Base-by-base conservation (phyloP, 345 rosid genomes). In the Trapa incisa region DNA sequence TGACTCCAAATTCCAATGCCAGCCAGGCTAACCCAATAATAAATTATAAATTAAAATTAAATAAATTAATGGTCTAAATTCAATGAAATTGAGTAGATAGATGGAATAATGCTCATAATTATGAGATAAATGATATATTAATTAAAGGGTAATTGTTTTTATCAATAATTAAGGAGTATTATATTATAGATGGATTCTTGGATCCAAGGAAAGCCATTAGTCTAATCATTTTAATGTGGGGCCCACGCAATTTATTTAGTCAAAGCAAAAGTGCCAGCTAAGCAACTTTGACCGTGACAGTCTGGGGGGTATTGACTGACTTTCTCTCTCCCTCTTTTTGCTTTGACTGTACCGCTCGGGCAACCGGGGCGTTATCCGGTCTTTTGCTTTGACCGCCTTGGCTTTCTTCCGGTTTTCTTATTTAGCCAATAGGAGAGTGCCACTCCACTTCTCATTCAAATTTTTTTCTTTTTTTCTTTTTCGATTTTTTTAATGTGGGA, bases 231-330 rank as follows among this genome's bases (percentile, higher is more conserved):
- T 2, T 54, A 12, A 2, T 1, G 60, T 58, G 35, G 69, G 69
- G 22, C 61, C 69, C 69, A 67, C 69, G 3, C 29, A 15, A 17
- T 17, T 35, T 32, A 33, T 9, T 7, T 17, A 22, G 29, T 22
- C 29, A 22, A 22, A 22, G 29, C 29, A 22, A 22, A 22, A 22
- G 29, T 22, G 29, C 29, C 8, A 72, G 74, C 74, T 67, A 47
- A 64, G 74, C 74, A 72, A 32, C 38, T 65, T 71, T 70, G 73
- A 70, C 73, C 68, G 62, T 33, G 69, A 71, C 74, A 65, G 74
- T 3, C 5, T 41, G 29, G 29, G 1, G 1, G 15, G 15, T 67
- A 6, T 17, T 22, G 69, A 45, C 29, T 43, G 61, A 14, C 6
- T n/a, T 6, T 47, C 43, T 32, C 35, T 15, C 29, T 17, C 5